Evolutionary conservation across 2,329 filamentous ascomycete species (phyloP), one percentile per base, ranked within the genome.

Genomic region (Pseudogymnoascus sp.): DNA sequence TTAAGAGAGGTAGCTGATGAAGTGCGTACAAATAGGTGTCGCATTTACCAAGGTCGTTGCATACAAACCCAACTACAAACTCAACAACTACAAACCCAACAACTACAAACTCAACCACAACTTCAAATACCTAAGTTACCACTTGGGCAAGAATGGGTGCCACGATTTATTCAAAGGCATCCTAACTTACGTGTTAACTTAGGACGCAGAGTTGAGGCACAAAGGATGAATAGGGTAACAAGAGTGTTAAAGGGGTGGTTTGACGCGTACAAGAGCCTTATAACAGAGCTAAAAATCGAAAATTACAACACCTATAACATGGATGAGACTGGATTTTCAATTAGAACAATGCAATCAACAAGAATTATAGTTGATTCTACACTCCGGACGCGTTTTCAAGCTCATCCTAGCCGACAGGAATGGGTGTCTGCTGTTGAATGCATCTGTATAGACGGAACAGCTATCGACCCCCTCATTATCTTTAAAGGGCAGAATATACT

Each of bases 311-410:
- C 28, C 28, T 28, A 28, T 6, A 28, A 28, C 6, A 28, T 28
- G 28, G 28, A 28, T 28, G 28, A 28, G 28, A 31, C 56, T 38
- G 28, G 56, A n/a, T 60, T 60, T 60, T 60, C 56, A 60, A 60
- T 60, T 60, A 28, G 56, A 38, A 60, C 56, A 2, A 60, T 60
- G 56, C 19, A 60, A 37, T 60, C 56, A 6, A 31, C 16, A 31
- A 1, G 56, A 60, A 35, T 60, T 31, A 60, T 60, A 5, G 37
- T 60, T 1, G 31, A 60, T 38, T 60, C 16, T 37, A 60, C 12
- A 6, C 24, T 31, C 22, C 22, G 28, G 4, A 60, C 56, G 6
- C n/a, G 37, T 6, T 35, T 35, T 37, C 24, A 60, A 38, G 46
- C n/a, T 46, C 60, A 28, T 61, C 65, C 35, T 59, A 12, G 37